These are phyloP conservation scores for Atalantia buxifolia DNA, from an alignment of 345 rosid genomes.

Conservation along the genomic window DNA sequence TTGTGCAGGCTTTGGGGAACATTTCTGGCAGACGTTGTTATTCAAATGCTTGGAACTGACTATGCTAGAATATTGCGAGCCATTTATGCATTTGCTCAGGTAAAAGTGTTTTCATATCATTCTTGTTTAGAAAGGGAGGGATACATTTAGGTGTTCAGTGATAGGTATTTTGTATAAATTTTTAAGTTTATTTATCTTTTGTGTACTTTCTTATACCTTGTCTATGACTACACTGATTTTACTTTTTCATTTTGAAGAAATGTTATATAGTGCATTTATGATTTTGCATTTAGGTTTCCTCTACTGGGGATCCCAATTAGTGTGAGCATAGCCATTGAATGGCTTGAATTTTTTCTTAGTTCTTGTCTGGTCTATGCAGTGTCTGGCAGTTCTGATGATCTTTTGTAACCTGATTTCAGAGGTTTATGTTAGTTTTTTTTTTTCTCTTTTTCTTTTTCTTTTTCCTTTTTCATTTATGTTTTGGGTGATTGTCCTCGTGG, in stretches of 20 bases:
- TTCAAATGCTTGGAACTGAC: constrained; percentile 98
- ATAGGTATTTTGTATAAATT: neutral
- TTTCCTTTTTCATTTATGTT: neutral
- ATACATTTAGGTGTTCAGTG: neutral
- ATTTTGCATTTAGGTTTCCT: too few species aligned
- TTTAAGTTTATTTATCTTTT: neutral
- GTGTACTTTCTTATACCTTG: neutral
- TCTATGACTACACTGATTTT: neutral
- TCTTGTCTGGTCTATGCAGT: neutral
- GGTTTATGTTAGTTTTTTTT: neutral
- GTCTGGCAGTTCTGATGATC: neutral
- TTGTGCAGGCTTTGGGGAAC: constrained; percentile 91
- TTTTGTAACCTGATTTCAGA: neutral
- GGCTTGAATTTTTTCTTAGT: neutral
- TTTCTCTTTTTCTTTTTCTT: too few species aligned
- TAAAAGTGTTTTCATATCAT: constrained; percentile 20
- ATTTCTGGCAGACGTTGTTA: constrained; percentile 84
- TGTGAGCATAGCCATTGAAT: neutral
- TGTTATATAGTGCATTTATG: neutral
- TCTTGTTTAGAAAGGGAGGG: neutral
- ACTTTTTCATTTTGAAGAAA: neutral
- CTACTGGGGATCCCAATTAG: neutral
- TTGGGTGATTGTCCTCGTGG: neutral
- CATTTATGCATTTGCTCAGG: constrained; percentile 92
- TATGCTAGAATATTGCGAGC: constrained; percentile 91